Conservation (phyloP, 306 rosid genomes). For the Quercus alba region DNA sequence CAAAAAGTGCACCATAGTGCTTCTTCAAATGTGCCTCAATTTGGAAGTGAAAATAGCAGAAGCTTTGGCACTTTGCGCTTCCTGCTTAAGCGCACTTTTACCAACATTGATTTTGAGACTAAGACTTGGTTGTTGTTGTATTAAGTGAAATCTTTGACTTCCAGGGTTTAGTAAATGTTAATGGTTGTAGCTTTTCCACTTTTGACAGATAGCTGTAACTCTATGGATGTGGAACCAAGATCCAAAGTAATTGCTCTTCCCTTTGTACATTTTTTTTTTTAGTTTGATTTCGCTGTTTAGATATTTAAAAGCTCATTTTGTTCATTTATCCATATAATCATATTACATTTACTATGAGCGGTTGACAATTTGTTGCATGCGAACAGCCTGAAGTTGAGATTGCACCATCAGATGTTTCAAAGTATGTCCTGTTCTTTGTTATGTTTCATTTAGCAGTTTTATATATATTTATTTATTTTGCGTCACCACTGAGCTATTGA, state of each 20-base stretch:
- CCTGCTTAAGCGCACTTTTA: no score
- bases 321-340: conserved; percentile 11
- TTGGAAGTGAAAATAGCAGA: no score
- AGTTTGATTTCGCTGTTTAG: conserved; percentile 2
- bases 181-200: conserved; percentile 11
- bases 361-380: conserved; percentile 33
- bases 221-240: conserved; percentile 20
- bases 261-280: conserved; percentile 19
- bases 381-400: conserved; percentile 59
- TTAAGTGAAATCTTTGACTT: not conserved
- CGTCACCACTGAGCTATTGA: conserved; percentile 30
- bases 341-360: conserved; percentile 16
- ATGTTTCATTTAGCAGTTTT: conserved; percentile 27
- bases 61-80: no score
- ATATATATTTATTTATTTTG: conserved; percentile 17
- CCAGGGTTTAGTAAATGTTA: conserved; percentile 13
- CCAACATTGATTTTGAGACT: no score
- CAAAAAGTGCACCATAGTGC: no score
- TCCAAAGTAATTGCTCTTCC: conserved; percentile 39
- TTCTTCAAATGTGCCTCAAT: no score
- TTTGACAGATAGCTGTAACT: conserved; percentile 40
- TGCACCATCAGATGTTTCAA: conserved; percentile 65
- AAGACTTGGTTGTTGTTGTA: no score
- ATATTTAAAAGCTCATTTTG: conserved; percentile 13
- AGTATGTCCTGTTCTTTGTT: conserved; percentile 61